Conservation (phyloP, 805 yeast species). For the Schwanniomyces yamadae region DNA sequence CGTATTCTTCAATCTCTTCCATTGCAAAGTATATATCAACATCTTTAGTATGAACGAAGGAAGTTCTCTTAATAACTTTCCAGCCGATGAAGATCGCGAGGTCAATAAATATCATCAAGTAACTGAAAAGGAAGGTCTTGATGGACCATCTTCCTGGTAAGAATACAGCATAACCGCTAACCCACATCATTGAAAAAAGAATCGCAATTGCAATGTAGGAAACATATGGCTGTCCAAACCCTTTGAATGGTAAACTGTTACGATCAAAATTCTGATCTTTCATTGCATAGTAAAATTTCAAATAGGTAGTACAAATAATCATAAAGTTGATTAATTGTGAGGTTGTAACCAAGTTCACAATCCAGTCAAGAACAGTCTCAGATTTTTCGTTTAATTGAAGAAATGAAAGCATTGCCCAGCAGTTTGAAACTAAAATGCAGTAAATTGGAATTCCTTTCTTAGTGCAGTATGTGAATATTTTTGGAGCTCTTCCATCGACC, state of each 20-base stretch:
- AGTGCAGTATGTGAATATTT: slow-evolving; percentile 14
- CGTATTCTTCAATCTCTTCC: slow-evolving; percentile 60
- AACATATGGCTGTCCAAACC: slow-evolving; percentile 61
- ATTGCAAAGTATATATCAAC: slow-evolving; percentile 57
- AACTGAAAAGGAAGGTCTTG: slow-evolving; percentile 20
- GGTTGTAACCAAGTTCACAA: slow-evolving; percentile 65
- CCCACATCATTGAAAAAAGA: slow-evolving; percentile 14
- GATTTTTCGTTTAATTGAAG: slow-evolving; percentile 48
- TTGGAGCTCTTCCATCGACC: slow-evolving; percentile 16
- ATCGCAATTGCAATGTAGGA: slow-evolving; percentile 40
- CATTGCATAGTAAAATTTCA: slow-evolving; percentile 60
- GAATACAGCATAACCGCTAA: slow-evolving; percentile 19
- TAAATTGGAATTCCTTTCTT: slow-evolving; percentile 26
- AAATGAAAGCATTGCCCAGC: slow-evolving; percentile 19
- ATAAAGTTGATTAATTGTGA: slow-evolving; percentile 61
- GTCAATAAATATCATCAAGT: slow-evolving; percentile 40
- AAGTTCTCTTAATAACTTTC: slow-evolving; percentile 52
- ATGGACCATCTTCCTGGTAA: slow-evolving; percentile 25
- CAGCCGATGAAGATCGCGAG: slow-evolving; percentile 48
- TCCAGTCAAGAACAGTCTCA: slow-evolving; percentile 64
- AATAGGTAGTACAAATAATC: slow-evolving; percentile 53
- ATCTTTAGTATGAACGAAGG: slow-evolving; percentile 43
- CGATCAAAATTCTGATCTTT: slow-evolving; percentile 52
- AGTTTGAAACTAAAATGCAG: slow-evolving; percentile 15
- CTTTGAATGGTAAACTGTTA: slow-evolving; percentile 45